Base-by-base conservation (phyloP, 2,329 filamentous ascomycete species). In the Neofusicoccum laricinum region DNA sequence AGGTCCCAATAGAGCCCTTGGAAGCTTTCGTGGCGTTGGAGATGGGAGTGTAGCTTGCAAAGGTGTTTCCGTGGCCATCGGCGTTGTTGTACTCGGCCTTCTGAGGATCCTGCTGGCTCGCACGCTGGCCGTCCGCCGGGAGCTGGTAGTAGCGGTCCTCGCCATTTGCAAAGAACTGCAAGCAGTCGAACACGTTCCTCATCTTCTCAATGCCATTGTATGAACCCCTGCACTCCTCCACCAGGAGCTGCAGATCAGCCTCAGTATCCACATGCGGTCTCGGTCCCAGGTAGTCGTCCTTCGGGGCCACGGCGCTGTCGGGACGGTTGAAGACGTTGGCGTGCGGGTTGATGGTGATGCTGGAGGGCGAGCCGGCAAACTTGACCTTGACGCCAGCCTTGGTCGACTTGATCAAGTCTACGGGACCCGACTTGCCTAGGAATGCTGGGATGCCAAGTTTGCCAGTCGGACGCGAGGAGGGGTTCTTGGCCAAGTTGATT, bases 251-350 rank as follows among this genome's bases (percentile, higher is more conserved):
- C 63, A 84, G 72, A 67, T 85, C 82, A 19, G 83, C 84, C 69
- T 83, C 78, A 19, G 81, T 84, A 68, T 86, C 81, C 48, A 83
- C 77, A 67, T 84, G 76, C 3, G 83, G 83, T 53, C 84, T 77
- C 38, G 76, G 74, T 3, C 83, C 83, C 64, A 84, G 70, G 68
- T 79, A 86, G 68, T 82, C 81, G 70, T 85, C 84, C 68, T 80
- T 82, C 57, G 78, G 74, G 45, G 78, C 73, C 59, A 84, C 82
- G 30, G 82, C 78, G 66, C 79, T 83, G 65, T 80, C 75, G 8
- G 83, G 83, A 51, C 83, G 76, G 68, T 85, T 83, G 73, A 83
- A 84, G 73, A 82, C 82, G 73, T 84, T 84, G 67, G 80, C 82
- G 70, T 83, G 74, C 11, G 79, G 77, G 66, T 83, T 83, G 71